phyloP scores from a whole-genome alignment of 306 rosid species.

The Dalbergia oliveri region DNA sequence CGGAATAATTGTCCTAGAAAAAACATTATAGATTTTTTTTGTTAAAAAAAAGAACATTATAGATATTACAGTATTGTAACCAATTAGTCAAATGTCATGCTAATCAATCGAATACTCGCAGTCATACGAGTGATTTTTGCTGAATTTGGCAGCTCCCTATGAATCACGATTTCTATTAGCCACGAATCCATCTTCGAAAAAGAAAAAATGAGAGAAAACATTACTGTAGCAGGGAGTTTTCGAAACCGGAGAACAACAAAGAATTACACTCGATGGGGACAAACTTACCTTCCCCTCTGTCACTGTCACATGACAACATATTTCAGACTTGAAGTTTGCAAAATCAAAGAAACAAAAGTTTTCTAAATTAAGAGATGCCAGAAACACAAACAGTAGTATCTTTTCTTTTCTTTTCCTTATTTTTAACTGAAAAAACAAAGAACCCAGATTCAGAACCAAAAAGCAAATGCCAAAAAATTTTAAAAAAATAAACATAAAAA shows the following conservation, averaged over 20 bases:
- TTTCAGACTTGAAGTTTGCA: not conserved
- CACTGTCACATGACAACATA: not conserved
- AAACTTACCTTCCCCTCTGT: not conserved
- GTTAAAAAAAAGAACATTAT: not conserved
- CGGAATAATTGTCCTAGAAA: conserved; percentile 15
- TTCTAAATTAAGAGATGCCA: conserved; percentile 21
- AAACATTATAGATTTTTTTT: too few relatives aligned
- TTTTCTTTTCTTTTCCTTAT: not conserved
- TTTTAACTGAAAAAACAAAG: not conserved
- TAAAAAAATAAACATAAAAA: not conserved
- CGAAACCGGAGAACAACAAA: not conserved
- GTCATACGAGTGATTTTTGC: not conserved
- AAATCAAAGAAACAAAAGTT: not conserved
- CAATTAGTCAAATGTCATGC: not conserved
- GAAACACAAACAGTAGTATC: not conserved
- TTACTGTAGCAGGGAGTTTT: not conserved
- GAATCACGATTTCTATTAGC: not conserved
- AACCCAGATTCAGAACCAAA: conserved; percentile 35
- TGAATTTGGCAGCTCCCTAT: not conserved
- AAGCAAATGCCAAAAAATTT: not conserved
- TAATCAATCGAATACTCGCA: not conserved
- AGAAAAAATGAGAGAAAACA: conserved; percentile 3
- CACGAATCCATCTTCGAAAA: conserved; percentile 16
- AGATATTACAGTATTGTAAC: not conserved
- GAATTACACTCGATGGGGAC: not conserved